Evolutionary conservation across 305 asterid genomes (phyloP).

Genomic region (Fraxinus paxiana): DNA sequence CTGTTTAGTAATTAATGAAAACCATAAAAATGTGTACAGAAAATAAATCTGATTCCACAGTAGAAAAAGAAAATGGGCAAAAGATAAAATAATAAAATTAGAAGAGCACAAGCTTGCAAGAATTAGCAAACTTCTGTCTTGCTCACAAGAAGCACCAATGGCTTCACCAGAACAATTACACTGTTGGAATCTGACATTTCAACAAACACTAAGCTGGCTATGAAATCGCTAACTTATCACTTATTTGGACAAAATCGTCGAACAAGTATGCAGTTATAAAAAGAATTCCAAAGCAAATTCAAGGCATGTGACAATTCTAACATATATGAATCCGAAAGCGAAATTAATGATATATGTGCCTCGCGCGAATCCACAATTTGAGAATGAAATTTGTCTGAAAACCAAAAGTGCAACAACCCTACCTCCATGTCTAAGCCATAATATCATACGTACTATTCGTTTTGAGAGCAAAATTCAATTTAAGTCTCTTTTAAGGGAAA

Average conservation of each 20-base stretch:
- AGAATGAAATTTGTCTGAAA: not conserved
- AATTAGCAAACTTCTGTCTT: not conserved
- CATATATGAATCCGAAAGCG: not conserved
- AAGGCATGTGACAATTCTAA: not conserved
- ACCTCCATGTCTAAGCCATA: no score
- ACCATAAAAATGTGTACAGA: not conserved
- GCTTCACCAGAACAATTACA: not conserved
- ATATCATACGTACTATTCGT: no score
- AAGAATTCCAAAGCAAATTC: not conserved
- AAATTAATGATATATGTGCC: not conserved
- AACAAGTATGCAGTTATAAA: not conserved
- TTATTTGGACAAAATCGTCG: not conserved
- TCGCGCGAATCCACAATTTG: not conserved
- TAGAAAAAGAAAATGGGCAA: not conserved
- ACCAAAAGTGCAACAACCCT: not conserved
- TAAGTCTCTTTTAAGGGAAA: no score
- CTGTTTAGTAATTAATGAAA: not conserved
- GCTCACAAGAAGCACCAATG: not conserved
- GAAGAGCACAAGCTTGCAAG: not conserved
- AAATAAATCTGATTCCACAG: not conserved
- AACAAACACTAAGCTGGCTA: not conserved
- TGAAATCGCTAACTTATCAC: not conserved
- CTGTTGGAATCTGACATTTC: not conserved
- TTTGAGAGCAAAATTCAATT: no score
- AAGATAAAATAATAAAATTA: not conserved